Base-by-base conservation (phyloP, 129 eudicot genomes). In the Pittosporum tobira region DNA sequence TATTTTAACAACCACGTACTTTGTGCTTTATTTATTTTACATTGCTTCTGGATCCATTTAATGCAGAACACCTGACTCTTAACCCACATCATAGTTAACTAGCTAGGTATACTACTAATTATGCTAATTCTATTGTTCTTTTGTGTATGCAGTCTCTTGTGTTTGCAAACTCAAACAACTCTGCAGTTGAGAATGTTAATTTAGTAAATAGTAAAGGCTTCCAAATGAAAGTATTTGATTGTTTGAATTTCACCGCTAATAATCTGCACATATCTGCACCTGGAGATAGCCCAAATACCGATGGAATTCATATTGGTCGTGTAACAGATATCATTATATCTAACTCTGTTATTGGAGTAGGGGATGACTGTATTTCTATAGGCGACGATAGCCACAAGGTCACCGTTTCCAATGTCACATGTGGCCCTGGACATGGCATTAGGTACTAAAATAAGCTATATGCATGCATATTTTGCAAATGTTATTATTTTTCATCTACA, bases 301-400 rank as follows among this genome's bases (percentile, higher is more conserved):
- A 81, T 28, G 88, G 88, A 1, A 53, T 77, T 27, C 81, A 77
- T 51, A 48, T 73, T 1, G 64, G 78, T 28, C 29, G 34, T 0
- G 31, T 77, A 4, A 18, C 4, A 0, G 21, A 38, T 11, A 51
- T 74, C 7, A 59, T 9, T 0, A 18, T 82, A 0, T 16, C 70
- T 1, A 59, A 78, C 48, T 19, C 40, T 34, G 19, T 23, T 5
- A 71, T 82, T 14, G 84, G 68, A 5, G 67, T 72, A 1, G 89
- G 89, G 0, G 85, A 75, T 21, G 82, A 82, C 20, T 82, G 89
- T 61, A 53, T 82, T 38, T 71, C 84, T 5, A 44, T 82, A 3
- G 84, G 79, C 3, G 72, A 78, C 20, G 74, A 76, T 20, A 63
- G 42, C 54, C 1, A 0, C 23, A 19, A 53, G 25, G 8, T 78